A percentile compares a stretch with the other conserved stretches of the same genome.
phyloP scores from a whole-genome alignment of 345 rosid genomes.

The Eucalyptus pauciflora region DNA sequence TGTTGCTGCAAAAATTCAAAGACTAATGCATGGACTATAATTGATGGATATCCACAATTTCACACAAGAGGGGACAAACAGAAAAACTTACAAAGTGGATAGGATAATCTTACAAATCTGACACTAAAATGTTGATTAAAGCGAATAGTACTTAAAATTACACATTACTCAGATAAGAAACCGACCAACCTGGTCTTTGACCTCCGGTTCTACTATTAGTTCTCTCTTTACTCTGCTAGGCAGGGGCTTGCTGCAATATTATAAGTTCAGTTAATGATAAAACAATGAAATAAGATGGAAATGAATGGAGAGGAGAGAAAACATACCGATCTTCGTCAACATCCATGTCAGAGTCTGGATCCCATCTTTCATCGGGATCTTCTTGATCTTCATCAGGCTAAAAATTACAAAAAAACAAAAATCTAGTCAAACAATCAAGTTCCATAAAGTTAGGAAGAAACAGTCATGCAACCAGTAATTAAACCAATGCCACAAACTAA shows the following conservation, averaged over 20 bases:
- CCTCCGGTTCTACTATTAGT: slow-evolving; percentile 37
- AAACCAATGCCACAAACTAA: neutral
- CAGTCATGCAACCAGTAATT: neutral
- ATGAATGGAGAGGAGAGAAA: neutral
- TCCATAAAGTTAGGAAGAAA: neutral
- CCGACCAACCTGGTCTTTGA: slow-evolving; percentile 42
- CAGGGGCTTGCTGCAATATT: slow-evolving; percentile 47
- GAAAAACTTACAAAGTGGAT: neutral
- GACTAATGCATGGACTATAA: neutral
- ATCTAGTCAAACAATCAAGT: neutral
- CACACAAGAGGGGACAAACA: neutral
- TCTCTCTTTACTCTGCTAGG: slow-evolving; percentile 78
- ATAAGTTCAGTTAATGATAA: neutral
- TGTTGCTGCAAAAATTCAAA: neutral
- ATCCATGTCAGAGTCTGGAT: slow-evolving; percentile 78
- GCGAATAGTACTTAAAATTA: neutral
- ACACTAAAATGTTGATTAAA: neutral
- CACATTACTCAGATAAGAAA: neutral
- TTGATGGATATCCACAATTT: neutral
- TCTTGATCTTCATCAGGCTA: slow-evolving; percentile 80
- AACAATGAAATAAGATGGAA: neutral
- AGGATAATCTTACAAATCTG: neutral
- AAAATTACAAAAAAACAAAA: neutral
- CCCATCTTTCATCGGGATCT: slow-evolving; percentile 78
- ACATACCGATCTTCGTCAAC: slow-evolving; percentile 61